Evolutionary conservation across 1,139 yeast genomes (phyloP).

Genomic region (Zygosaccharomyces pseudobailii): DNA sequence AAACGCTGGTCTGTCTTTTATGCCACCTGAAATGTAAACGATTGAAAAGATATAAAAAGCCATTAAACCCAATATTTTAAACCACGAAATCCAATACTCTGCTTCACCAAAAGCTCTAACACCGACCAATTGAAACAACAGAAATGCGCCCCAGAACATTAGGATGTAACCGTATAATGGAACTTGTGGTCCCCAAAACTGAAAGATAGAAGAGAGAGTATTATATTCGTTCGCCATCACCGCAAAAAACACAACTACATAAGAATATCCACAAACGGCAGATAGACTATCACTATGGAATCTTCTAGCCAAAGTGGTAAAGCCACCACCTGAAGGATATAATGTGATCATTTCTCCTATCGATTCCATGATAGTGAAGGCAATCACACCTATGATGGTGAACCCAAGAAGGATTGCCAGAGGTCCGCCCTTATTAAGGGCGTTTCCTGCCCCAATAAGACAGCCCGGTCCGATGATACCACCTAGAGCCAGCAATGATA

Average conservation of each 20-base stretch:
- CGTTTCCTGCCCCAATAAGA: constrained; percentile 55
- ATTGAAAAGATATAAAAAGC: constrained; percentile 60
- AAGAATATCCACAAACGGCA: constrained; percentile 57
- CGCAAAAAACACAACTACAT: constrained; percentile 52
- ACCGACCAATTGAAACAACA: constrained; percentile 50
- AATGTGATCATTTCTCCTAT: constrained; percentile 60
- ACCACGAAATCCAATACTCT: constrained; percentile 50
- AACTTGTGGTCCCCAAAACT: constrained; percentile 9
- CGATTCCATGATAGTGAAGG: constrained; percentile 61
- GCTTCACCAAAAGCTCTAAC: constrained; percentile 65
- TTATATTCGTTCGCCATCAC: constrained; percentile 53
- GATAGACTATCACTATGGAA: constrained; percentile 56
- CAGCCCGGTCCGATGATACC: constrained; percentile 61
- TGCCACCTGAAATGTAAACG: constrained; percentile 58
- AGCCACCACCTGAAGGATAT: constrained; percentile 66
- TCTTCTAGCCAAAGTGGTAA: constrained; percentile 56
- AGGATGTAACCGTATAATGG: constrained; percentile 25
- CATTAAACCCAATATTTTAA: constrained; percentile 54
- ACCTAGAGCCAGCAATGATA: constrained; percentile 60
- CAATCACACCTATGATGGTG: constrained; percentile 41
- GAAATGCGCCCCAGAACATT: constrained; percentile 53
- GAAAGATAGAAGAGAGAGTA: constrained; percentile 37
- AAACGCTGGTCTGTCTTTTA: constrained; percentile 47
- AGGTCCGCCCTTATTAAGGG: constrained; percentile 52
- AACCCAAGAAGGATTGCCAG: constrained; percentile 54